Evolutionary conservation across 768 basidiomycete genomes (phyloP).

Genomic region (Galerina marginata): DNA sequence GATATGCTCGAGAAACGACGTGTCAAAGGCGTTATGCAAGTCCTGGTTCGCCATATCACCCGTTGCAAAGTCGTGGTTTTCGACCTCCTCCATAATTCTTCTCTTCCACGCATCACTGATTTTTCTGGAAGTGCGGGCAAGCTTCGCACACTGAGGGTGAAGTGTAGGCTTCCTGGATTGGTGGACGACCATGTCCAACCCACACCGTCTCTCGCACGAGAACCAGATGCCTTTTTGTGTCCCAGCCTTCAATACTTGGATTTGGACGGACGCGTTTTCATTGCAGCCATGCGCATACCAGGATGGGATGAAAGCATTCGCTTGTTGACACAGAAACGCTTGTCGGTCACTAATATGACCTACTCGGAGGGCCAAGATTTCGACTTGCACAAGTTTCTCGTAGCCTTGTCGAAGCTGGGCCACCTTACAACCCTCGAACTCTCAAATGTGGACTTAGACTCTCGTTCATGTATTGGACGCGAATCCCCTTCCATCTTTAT

Average conservation of each 20-base stretch:
- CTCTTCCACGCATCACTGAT: slow-evolving; percentile 17
- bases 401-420: slow-evolving; percentile 8
- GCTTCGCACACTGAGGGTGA: slow-evolving; percentile 17
- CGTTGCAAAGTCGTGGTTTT: slow-evolving; percentile 22
- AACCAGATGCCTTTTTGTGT: slow-evolving; percentile 9
- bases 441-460: slow-evolving; percentile 15
- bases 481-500: slow-evolving; percentile 11
- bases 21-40: slow-evolving; percentile 5
- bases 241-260: slow-evolving; percentile 18
- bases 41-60: slow-evolving; percentile 10
- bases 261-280: slow-evolving; percentile 18
- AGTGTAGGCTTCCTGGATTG: slow-evolving; percentile 3
- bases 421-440: slow-evolving; percentile 20
- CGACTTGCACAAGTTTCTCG: slow-evolving; percentile 13
- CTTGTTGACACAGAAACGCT: slow-evolving; percentile 11
- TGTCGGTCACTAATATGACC: slow-evolving; percentile 16
- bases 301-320: slow-evolving; percentile 17
- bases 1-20: slow-evolving; percentile 11
- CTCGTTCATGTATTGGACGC: neutral
- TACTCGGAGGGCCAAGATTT: neutral
- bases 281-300: slow-evolving; percentile 10
- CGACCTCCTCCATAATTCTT: slow-evolving; percentile 18
- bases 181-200: neutral
- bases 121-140: slow-evolving; percentile 14
- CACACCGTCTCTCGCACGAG: neutral